These are phyloP conservation scores for Adansonia rubrostipa DNA, from an alignment of 441 rosid genomes.

Conservation along the genomic window DNA sequence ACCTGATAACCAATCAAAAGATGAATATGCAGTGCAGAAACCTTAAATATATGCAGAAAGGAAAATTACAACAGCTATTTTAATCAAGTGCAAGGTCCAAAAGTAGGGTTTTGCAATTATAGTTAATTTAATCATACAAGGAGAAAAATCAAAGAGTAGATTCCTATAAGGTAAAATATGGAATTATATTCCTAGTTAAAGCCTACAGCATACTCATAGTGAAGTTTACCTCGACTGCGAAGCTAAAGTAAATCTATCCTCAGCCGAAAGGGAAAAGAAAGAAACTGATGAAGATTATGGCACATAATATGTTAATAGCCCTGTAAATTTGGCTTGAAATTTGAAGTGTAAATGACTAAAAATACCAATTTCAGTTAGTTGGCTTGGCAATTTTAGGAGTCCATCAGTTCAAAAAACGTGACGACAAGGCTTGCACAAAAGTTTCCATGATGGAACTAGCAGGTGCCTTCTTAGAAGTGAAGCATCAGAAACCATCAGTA, in stretches of 20 bases:
- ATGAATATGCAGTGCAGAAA: slow-evolving; percentile 13
- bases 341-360: neutral
- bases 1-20: slow-evolving; percentile 12
- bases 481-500: neutral
- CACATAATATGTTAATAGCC: neutral
- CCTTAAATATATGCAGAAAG: neutral
- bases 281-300: neutral
- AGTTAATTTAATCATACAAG: no score
- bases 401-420: neutral
- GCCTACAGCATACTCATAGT: neutral
- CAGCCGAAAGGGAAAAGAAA: neutral
- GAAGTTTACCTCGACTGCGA: slow-evolving; percentile 2
- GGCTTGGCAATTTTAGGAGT: neutral
- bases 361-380: neutral
- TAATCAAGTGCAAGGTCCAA: no score
- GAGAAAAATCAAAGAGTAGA: neutral
- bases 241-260: neutral
- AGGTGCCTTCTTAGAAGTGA: slow-evolving; percentile 1
- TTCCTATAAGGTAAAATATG: neutral
- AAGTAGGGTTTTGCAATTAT: no score
- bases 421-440: neutral
- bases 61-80: neutral
- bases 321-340: no score
- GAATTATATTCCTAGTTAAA: neutral
- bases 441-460: neutral